Percentiles rank a stretch among this genome's conserved stretches.
Evolutionary conservation across 176 grass and related monocot species (phyloP).

Genomic region (Lolium multiflorum): DNA sequence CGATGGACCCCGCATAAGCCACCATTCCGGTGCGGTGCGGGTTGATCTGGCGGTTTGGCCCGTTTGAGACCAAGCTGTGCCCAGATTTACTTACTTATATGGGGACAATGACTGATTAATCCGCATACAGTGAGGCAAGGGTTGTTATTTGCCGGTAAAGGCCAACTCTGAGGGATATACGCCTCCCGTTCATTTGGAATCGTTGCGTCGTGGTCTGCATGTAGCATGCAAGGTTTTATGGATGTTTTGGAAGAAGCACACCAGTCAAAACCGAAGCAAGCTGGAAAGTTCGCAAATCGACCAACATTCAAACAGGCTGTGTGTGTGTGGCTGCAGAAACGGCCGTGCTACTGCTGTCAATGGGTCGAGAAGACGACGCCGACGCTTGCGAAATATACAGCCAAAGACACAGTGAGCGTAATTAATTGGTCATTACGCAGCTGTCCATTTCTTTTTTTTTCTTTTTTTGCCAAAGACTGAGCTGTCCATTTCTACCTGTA

Average conservation of each 20-base stretch:
- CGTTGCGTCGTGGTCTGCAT: neutral
- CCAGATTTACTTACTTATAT: neutral
- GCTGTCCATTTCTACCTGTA: neutral
- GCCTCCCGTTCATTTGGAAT: neutral
- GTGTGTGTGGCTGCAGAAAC: neutral
- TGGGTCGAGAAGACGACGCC: neutral
- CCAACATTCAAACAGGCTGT: neutral
- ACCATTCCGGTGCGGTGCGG: no score
- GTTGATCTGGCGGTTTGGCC: no score
- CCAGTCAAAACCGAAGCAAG: neutral
- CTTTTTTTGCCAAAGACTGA: neutral
- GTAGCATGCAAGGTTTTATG: no score
- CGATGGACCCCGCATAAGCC: no score
- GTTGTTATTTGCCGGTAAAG: no score
- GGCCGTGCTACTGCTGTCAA: slow-evolving; percentile 16
- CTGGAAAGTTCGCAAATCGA: neutral
- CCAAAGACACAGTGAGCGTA: neutral
- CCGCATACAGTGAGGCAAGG: neutral
- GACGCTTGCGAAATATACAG: neutral
- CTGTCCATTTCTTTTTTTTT: no score
- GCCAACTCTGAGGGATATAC: neutral
- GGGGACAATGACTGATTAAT: neutral
- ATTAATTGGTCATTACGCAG: neutral
- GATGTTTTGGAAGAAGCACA: neutral
- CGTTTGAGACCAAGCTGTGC: no score